Conservation (phyloP, 441 rosid genomes). For the Theobroma grandiflorum region DNA sequence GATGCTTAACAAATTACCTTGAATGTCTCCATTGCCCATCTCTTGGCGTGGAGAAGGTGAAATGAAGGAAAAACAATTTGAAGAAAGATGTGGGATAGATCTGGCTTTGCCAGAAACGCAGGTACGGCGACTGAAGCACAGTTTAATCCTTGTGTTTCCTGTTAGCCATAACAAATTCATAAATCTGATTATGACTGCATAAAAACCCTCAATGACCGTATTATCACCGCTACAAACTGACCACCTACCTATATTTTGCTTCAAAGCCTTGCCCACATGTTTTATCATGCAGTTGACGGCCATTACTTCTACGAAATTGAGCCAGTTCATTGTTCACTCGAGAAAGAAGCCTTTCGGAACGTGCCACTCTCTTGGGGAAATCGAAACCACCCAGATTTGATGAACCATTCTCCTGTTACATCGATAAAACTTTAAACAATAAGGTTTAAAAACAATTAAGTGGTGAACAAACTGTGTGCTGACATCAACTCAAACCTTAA, state of each 20-base stretch:
- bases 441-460: neutral
- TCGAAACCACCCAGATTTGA: slow-evolving; percentile 46
- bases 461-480: neutral
- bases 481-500: slow-evolving; percentile 39
- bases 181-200: neutral
- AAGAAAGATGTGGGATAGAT: neutral
- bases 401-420: slow-evolving; percentile 56
- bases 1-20: neutral
- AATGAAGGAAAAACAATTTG: too few relatives aligned
- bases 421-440: slow-evolving; percentile 1
- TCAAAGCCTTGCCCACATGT: slow-evolving; percentile 45
- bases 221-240: neutral
- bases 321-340: slow-evolving; percentile 64
- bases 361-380: slow-evolving; percentile 50
- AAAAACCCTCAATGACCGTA: neutral
- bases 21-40: too few relatives aligned
- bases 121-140: too few relatives aligned
- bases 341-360: slow-evolving; percentile 66
- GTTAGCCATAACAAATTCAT: slow-evolving; percentile 14
- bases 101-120: neutral
- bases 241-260: slow-evolving; percentile 43
- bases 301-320: slow-evolving; percentile 51
- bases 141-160: slow-evolving; percentile 31
- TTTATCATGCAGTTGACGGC: slow-evolving; percentile 43
- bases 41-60: too few relatives aligned